Evolutionary conservation across 768 basidiomycete species (phyloP).

Genomic region (Trametes coccinea): DNA sequence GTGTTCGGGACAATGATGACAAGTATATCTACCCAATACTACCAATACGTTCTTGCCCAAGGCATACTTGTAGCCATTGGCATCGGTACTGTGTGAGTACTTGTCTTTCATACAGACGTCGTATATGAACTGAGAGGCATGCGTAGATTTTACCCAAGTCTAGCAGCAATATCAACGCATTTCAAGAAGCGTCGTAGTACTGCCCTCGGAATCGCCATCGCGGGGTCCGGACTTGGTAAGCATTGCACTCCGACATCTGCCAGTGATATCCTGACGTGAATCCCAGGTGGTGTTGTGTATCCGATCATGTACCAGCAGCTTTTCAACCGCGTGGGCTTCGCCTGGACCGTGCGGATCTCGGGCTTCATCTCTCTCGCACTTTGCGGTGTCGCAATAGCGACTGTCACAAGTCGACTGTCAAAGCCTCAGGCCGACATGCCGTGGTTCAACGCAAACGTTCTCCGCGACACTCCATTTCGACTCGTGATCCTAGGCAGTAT

Average conservation of each 20-base stretch:
- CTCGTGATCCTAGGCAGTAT: slow-evolving; percentile 56
- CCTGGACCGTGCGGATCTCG: slow-evolving; percentile 61
- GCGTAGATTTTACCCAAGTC: slow-evolving; percentile 64
- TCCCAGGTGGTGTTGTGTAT: slow-evolving; percentile 63
- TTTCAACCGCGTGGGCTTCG: slow-evolving; percentile 56
- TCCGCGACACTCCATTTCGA: slow-evolving; percentile 52
- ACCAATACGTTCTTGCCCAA: slow-evolving; percentile 62
- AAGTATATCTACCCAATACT: slow-evolving; percentile 56
- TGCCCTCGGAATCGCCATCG: slow-evolving; percentile 66
- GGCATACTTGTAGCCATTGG: slow-evolving; percentile 65
- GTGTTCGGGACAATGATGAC: slow-evolving; percentile 56
- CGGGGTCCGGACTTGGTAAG: slow-evolving; percentile 66
- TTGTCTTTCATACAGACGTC: neutral
- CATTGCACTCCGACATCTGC: neutral
- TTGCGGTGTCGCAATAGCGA: slow-evolving; percentile 47
- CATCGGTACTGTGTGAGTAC: slow-evolving; percentile 59
- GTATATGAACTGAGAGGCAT: slow-evolving; percentile 10
- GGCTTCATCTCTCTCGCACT: slow-evolving; percentile 51
- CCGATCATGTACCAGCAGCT: slow-evolving; percentile 63
- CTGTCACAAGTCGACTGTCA: slow-evolving; percentile 41
- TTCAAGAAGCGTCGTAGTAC: slow-evolving; percentile 66
- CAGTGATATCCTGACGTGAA: no score
- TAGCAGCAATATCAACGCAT: slow-evolving; percentile 65
- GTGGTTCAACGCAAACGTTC: slow-evolving; percentile 30
- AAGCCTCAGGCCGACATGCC: slow-evolving; percentile 23